Conservation (phyloP, 768 basidiomycete species). For the Mrakia gelida region DNA sequence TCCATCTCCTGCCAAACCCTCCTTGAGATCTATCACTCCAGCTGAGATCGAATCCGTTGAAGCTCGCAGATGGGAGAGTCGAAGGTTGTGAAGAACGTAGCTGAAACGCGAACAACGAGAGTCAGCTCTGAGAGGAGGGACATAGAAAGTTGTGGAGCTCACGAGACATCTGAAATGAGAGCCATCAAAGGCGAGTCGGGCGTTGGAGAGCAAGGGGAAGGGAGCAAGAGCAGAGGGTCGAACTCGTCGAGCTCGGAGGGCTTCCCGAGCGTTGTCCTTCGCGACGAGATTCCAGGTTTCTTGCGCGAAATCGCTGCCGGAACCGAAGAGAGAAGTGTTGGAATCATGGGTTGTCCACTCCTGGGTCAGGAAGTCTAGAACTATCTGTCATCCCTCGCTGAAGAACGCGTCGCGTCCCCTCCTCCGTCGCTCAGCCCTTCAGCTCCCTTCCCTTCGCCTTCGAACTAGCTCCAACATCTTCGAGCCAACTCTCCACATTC, state of each 20-base stretch:
- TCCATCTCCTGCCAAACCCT: constrained; percentile 22
- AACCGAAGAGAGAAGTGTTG: too few relatives aligned
- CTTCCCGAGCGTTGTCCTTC: too few relatives aligned
- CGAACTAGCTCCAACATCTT: not conserved
- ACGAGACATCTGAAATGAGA: constrained; percentile 27
- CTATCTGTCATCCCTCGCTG: too few relatives aligned
- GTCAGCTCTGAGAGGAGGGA: not conserved
- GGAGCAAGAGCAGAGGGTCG: too few relatives aligned
- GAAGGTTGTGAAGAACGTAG: constrained; percentile 27
- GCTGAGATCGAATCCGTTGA: constrained; percentile 25
- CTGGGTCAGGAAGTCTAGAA: too few relatives aligned
- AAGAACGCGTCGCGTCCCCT: too few relatives aligned
- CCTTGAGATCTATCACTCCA: constrained; percentile 28
- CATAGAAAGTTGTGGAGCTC: not conserved
- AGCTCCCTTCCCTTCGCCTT: constrained; percentile 7
- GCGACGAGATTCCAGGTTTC: too few relatives aligned
- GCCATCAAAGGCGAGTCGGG: constrained; percentile 1
- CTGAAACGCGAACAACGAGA: not conserved
- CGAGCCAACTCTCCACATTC: constrained; percentile 17
- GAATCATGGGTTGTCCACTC: too few relatives aligned
- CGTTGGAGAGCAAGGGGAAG: not conserved
- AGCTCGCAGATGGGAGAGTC: constrained; percentile 23
- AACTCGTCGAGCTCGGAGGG: too few relatives aligned
- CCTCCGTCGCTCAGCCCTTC: not conserved
- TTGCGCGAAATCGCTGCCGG: too few relatives aligned